A percentile compares a stretch with the other conserved stretches of the same genome.
These are phyloP conservation scores for Sabuloglossum arenarium DNA, from an alignment of 495 filamentous ascomycete species.

Conservation along the genomic window DNA sequence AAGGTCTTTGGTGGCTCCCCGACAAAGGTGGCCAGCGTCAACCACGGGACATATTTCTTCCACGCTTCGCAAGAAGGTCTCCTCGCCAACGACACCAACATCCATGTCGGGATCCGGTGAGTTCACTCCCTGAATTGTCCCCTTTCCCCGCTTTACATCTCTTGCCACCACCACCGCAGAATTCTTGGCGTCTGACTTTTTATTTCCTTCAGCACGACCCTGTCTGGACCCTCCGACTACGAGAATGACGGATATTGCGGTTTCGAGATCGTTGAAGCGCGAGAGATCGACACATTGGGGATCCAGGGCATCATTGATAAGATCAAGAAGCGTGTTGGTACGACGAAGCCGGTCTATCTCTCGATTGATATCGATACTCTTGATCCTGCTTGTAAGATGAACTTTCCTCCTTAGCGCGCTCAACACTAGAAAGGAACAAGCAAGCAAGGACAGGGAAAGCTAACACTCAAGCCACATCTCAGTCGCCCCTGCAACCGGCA, in stretches of 20 bases:
- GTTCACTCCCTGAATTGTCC: neutral
- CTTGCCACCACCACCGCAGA: neutral
- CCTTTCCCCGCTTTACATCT: neutral
- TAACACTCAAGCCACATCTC: neutral
- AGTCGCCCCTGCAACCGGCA: slow-evolving; percentile 69
- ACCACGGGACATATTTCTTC: slow-evolving; percentile 74
- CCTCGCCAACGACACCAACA: slow-evolving; percentile 59
- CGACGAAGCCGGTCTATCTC: slow-evolving; percentile 53
- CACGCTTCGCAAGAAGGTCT: slow-evolving; percentile 49
- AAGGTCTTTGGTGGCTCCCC: slow-evolving; percentile 53
- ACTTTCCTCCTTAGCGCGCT: neutral
- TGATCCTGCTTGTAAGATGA: slow-evolving; percentile 52
- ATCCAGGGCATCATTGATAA: slow-evolving; percentile 48
- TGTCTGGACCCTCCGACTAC: slow-evolving; percentile 51
- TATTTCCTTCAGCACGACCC: slow-evolving; percentile 25
- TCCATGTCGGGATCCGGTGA: slow-evolving; percentile 62
- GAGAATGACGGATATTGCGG: slow-evolving; percentile 70
- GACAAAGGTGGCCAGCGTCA: slow-evolving; percentile 43
- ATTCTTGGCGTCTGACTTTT: neutral
- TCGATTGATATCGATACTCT: slow-evolving; percentile 79
- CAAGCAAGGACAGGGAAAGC: too few species aligned
- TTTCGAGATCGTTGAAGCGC: slow-evolving; percentile 59
- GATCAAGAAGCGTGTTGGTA: slow-evolving; percentile 54
- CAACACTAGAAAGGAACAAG: neutral
- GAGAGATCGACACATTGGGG: slow-evolving; percentile 63